phyloP scores from a whole-genome alignment of 2,329 filamentous ascomycete species.

The Scopulariopsis brevicaulis region DNA sequence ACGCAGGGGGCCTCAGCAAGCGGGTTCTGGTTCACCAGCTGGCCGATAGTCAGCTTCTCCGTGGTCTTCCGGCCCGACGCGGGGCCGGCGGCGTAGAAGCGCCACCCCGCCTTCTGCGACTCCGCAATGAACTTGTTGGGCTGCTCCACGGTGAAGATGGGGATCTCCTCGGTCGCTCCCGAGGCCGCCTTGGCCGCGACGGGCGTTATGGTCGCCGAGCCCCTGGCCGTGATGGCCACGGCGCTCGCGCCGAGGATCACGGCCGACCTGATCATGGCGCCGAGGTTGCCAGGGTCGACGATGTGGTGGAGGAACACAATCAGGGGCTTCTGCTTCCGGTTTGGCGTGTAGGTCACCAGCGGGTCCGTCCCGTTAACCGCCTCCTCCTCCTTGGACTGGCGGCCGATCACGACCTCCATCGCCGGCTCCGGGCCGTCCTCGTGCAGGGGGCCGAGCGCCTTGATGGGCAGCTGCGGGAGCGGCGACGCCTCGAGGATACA shows the following conservation, averaged over 20 bases:
- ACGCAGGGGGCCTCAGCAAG: conserved; percentile 55
- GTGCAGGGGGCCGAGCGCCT: conserved; percentile 38
- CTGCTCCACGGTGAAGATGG: conserved; percentile 58
- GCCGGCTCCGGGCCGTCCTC: conserved; percentile 29
- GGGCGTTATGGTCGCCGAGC: conserved; percentile 63
- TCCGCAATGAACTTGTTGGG: conserved; percentile 57
- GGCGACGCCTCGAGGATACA: conserved; percentile 79
- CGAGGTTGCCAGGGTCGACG: conserved; percentile 80
- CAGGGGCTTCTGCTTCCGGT: conserved; percentile 45
- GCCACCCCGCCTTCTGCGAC: conserved; percentile 66
- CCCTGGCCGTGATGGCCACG: conserved; percentile 62
- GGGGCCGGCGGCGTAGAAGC: conserved; percentile 54
- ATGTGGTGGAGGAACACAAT: conserved; percentile 67
- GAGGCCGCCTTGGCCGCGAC: conserved; percentile 79
- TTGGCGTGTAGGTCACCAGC: background rate
- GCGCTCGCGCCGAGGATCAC: conserved; percentile 86
- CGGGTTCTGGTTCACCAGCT: conserved; percentile 37
- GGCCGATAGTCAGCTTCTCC: conserved; percentile 34
- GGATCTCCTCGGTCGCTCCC: conserved; percentile 73
- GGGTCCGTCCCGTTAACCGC: conserved; percentile 55
- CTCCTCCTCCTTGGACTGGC: conserved; percentile 65
- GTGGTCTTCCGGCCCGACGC: conserved; percentile 16
- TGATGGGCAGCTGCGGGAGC: conserved; percentile 60
- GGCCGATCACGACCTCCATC: conserved; percentile 48
- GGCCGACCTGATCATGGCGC: conserved; percentile 77